These are phyloP conservation scores for Diaporthe eres DNA, from an alignment of 2,329 filamentous ascomycete species.

Conservation along the genomic window DNA sequence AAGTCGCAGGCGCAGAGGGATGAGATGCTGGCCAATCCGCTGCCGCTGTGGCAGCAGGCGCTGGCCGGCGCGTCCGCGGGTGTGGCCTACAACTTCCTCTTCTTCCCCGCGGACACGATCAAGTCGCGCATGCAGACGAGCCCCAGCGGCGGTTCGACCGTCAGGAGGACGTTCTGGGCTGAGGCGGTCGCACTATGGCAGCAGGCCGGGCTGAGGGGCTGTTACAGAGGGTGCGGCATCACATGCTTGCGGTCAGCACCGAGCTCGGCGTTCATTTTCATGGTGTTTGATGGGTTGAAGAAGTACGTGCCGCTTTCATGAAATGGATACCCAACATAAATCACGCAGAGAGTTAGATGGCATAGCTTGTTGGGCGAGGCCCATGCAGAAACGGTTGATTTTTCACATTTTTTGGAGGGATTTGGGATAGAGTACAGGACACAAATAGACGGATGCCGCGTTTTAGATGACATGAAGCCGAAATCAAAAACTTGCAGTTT, in stretches of 20 bases:
- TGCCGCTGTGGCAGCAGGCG: constrained; percentile 90
- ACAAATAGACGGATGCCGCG: constrained; percentile 8
- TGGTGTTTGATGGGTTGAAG: constrained; percentile 91
- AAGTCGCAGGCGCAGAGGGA: constrained; percentile 57
- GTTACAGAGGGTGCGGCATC: constrained; percentile 96
- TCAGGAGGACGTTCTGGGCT: constrained; percentile 77
- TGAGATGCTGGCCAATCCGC: constrained; percentile 61
- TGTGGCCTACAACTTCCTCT: constrained; percentile 95
- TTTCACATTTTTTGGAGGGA: neutral
- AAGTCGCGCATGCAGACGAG: constrained; percentile 97
- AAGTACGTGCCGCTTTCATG: constrained; percentile 69
- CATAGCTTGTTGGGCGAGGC: neutral
- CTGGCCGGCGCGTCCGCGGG: constrained; percentile 89
- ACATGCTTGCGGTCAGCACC: constrained; percentile 90
- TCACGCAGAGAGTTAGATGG: constrained; percentile 39
- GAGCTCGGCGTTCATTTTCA: constrained; percentile 98
- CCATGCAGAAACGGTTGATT: neutral
- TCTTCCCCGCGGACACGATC: constrained; percentile 97
- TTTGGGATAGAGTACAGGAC: constrained; percentile 26
- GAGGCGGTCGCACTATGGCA: constrained; percentile 84
- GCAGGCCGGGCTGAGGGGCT: constrained; percentile 83
- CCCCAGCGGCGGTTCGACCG: constrained; percentile 71
- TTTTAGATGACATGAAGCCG: neutral
- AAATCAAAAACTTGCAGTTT: neutral
- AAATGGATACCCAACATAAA: constrained; percentile 39